phyloP scores from a whole-genome alignment of 441 rosid genomes.

The Metrosideros polymorpha region DNA sequence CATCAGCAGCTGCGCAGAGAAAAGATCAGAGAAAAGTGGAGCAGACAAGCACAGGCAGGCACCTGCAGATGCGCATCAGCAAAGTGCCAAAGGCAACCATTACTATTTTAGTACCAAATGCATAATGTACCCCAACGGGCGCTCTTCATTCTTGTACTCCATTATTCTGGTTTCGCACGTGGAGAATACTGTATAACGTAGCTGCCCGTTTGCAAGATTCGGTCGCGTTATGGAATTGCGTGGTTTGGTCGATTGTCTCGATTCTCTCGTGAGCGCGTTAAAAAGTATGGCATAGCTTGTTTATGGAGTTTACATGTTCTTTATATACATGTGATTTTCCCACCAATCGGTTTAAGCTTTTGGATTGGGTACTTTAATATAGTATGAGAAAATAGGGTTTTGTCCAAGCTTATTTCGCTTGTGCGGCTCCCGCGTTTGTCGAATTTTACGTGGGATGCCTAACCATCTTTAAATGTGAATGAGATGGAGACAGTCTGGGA shows the following conservation, averaged over 20 bases:
- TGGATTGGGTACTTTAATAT: accelerated
- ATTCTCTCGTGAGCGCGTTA: accelerated
- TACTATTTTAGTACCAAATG: not conserved
- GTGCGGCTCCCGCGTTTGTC: accelerated
- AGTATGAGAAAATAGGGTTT: accelerated
- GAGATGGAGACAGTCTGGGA: not conserved
- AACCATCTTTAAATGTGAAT: not conserved
- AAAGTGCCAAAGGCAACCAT: not conserved
- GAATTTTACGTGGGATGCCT: accelerated
- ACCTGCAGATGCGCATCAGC: not conserved
- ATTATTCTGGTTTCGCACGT: not conserved
- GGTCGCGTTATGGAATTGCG: not conserved
- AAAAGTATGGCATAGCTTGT: too few relatives aligned
- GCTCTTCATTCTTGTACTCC: not conserved
- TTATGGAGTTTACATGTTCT: accelerated
- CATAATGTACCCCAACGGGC: not conserved
- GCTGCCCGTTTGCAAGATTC: accelerated
- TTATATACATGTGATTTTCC: accelerated
- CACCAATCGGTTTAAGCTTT: accelerated
- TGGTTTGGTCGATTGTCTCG: not conserved
- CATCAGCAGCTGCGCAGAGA: not conserved
- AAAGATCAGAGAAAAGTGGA: not conserved
- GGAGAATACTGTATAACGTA: not conserved
- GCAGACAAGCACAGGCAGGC: not conserved
- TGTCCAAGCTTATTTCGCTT: not conserved